These are phyloP conservation scores for Tricholoma saponaceum DNA, from an alignment of 768 basidiomycete species.

Conservation along the genomic window DNA sequence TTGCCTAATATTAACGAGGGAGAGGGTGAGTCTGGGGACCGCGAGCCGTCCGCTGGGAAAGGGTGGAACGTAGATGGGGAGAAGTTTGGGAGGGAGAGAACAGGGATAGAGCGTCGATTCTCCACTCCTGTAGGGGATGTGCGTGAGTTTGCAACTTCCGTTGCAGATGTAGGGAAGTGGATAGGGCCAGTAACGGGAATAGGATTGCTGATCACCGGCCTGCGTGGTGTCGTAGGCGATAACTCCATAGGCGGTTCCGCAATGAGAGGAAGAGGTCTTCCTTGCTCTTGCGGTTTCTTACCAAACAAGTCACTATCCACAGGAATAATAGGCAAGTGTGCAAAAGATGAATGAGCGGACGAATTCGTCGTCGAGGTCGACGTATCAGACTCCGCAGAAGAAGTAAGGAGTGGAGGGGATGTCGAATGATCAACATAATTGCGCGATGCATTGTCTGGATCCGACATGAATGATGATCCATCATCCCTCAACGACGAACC, in stretches of 20 bases:
- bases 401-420: slow-evolving; percentile 49
- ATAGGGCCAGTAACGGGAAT: slow-evolving; percentile 28
- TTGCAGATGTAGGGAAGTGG: slow-evolving; percentile 41
- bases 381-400: slow-evolving; percentile 57
- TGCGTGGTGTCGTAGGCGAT: slow-evolving; percentile 20
- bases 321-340: slow-evolving; percentile 28
- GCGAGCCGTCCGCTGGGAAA: slow-evolving; percentile 11
- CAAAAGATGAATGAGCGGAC: slow-evolving; percentile 43
- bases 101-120: slow-evolving; percentile 36
- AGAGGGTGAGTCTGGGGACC: slow-evolving; percentile 21
- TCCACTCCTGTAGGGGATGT: slow-evolving; percentile 15
- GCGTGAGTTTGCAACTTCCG: slow-evolving; percentile 15
- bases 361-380: slow-evolving; percentile 43
- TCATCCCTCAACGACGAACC: slow-evolving; percentile 16
- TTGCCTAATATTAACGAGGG: slow-evolving; percentile 30
- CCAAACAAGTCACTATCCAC: slow-evolving; percentile 19
- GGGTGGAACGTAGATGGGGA: slow-evolving; percentile 20
- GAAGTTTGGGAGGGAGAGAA: slow-evolving; percentile 35
- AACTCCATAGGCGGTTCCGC: slow-evolving; percentile 21
- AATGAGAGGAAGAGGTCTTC: slow-evolving; percentile 22
- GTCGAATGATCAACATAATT: slow-evolving; percentile 14
- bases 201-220: slow-evolving; percentile 26
- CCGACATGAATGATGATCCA: slow-evolving; percentile 25
- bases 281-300: slow-evolving; percentile 17
- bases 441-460: slow-evolving; percentile 13